Evolutionary conservation across 1,284 basidiomycete genomes (phyloP), one percentile per base, ranked within the genome.

Genomic region (Pseudozyma sp.): DNA sequence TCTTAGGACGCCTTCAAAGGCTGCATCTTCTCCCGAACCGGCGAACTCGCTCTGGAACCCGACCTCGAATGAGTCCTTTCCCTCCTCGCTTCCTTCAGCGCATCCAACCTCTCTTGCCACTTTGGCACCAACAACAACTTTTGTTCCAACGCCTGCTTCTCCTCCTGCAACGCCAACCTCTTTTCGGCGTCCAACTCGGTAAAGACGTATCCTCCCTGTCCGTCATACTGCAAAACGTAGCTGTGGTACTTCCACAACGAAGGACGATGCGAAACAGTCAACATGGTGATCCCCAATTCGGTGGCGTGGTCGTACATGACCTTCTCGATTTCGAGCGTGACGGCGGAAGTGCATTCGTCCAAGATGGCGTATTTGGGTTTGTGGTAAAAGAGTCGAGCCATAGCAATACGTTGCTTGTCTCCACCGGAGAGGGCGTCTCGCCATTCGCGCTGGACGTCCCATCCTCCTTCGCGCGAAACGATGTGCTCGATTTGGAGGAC

Each of bases 361-460:
- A 98, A 88, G 59, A 99, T 95, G 5, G 95, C 96, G 79, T 96
- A 98, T 93, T 94, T 95, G 18, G 96, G 96, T 73, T 89, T 88
- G 85, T 99, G 96, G 86, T 98, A 99, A 86, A 97, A 99, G 75
- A 99, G 86, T 69, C 96, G 88, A 7, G 95, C 95, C 94, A 97
- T 98, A 0, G 96, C 96, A 70, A 99, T 93, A 85, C 96, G 80
- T 83, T 89, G 88, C 82, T 89, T 89, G 80, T 89, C 88, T 8
- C 88, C 93, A 3, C 93, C 95, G 76, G 92, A 94, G 38, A 99
- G 87, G 1, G 93, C 90, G 85, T 97, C 95, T 68, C 93, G 89
- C 96, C 96, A 99, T 81, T 98, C 96, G 59, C 92, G 89, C 36
- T 90, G 89, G 1, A 89, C 88, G 80, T 94, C 92, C 95, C 95